A percentile compares a stretch with the other conserved stretches of the same genome.
phyloP scores from a whole-genome alignment of 495 filamentous ascomycete species.

The Penicillium cataractarum region DNA sequence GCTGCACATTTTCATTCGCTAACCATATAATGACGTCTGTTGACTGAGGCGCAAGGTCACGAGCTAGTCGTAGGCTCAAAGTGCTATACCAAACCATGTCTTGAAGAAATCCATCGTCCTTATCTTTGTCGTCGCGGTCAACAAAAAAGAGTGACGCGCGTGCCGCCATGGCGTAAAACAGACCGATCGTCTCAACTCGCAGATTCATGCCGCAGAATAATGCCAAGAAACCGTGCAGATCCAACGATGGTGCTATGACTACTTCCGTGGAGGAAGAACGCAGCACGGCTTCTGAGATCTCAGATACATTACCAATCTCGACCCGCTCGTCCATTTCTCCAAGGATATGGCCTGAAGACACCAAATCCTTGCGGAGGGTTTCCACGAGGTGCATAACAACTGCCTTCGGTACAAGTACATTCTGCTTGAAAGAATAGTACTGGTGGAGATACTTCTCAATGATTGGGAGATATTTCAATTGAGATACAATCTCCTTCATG shows the following conservation, averaged over 20 bases:
- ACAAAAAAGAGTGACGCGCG: slow-evolving; percentile 18
- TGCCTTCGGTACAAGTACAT: slow-evolving; percentile 19
- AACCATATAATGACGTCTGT: slow-evolving; percentile 26
- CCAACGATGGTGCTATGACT: slow-evolving; percentile 16
- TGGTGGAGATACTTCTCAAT: slow-evolving; percentile 22
- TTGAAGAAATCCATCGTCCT: slow-evolving; percentile 14
- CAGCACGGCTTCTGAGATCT: slow-evolving; percentile 12
- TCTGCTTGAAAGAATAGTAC: slow-evolving; percentile 19
- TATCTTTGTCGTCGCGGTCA: slow-evolving; percentile 7
- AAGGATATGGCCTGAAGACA: slow-evolving; percentile 13
- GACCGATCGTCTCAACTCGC: slow-evolving; percentile 27
- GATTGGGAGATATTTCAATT: slow-evolving; percentile 18
- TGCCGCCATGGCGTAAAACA: slow-evolving; percentile 23
- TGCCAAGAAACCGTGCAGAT: slow-evolving; percentile 17
- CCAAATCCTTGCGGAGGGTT: slow-evolving; percentile 8
- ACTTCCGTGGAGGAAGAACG: slow-evolving; percentile 18
- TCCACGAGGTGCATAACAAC: slow-evolving; percentile 17
- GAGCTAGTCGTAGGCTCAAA: slow-evolving; percentile 20
- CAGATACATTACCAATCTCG: not conserved
- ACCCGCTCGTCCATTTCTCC: not conserved
- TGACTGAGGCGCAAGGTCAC: slow-evolving; percentile 24
- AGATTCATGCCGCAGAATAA: slow-evolving; percentile 21
- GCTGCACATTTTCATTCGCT: slow-evolving; percentile 23
- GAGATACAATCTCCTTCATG: slow-evolving; percentile 22
- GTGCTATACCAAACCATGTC: slow-evolving; percentile 25